Conservation (phyloP, 2,329 filamentous ascomycete genomes). For the Clonostachys rosea region DNA sequence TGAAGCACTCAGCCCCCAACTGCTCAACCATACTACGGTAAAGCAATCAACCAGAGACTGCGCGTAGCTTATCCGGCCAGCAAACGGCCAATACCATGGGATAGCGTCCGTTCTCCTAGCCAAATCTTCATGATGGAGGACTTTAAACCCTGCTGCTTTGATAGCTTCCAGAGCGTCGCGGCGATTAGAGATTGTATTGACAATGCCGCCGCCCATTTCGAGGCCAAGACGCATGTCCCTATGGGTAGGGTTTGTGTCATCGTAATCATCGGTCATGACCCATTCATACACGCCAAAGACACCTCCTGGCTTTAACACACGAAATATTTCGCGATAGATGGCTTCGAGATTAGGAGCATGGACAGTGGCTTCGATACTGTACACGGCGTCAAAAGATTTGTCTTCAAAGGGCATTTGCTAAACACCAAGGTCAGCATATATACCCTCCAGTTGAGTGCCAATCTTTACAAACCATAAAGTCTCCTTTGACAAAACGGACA, state of each 20-base stretch:
- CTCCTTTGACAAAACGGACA: slow-evolving; percentile 84
- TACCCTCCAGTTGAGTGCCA: not conserved
- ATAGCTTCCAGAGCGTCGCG: slow-evolving; percentile 79
- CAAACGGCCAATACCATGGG: slow-evolving; percentile 93
- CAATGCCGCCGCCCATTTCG: slow-evolving; percentile 93
- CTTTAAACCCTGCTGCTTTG: slow-evolving; percentile 79
- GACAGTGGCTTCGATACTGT: slow-evolving; percentile 95
- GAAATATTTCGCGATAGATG: slow-evolving; percentile 92
- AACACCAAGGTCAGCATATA: slow-evolving; percentile 4
- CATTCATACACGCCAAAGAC: slow-evolving; percentile 97
- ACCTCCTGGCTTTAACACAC: slow-evolving; percentile 92
- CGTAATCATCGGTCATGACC: slow-evolving; percentile 96
- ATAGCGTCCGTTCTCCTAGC: slow-evolving; percentile 69
- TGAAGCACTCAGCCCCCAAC: slow-evolving; percentile 68
- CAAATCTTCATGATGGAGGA: slow-evolving; percentile 82
- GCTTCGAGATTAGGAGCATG: slow-evolving; percentile 88
- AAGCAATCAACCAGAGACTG: slow-evolving; percentile 74
- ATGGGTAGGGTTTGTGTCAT: slow-evolving; percentile 82
- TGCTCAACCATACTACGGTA: slow-evolving; percentile 86
- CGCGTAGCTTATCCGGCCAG: slow-evolving; percentile 80
- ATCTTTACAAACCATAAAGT: slow-evolving; percentile 72
- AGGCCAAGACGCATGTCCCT: slow-evolving; percentile 90
- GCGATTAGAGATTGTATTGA: slow-evolving; percentile 96
- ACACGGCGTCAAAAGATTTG: slow-evolving; percentile 89
- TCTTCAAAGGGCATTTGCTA: slow-evolving; percentile 93